Evolutionary conservation across 1,139 yeast species (phyloP), one percentile per base, ranked within the genome.

Genomic region (Blastobotrys illinoisensis): DNA sequence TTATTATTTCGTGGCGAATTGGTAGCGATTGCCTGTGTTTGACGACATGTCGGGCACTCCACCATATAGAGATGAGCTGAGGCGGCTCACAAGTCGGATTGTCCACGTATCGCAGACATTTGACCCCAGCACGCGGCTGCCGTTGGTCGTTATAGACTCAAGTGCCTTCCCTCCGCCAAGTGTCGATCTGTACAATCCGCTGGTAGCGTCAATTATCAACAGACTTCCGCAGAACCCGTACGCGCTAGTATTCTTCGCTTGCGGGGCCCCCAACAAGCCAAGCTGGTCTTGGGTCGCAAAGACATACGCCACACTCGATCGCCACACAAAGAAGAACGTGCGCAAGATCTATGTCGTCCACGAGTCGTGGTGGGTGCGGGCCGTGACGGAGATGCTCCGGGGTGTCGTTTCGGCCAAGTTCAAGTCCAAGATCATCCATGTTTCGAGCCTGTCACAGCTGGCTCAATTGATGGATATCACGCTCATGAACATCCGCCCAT

Each of bases 301-400:
- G 64, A 83, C 91, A 58, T 81, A 88, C 63, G 81, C 86, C 60
- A 73, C 79, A 62, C 78, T 93, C 48, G 83, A 91, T n/a, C 76
- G 78, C 18, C 77, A 78, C 13, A 75, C 79, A 53, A 79, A 80
- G 56, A 79, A 80, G 56, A 75, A 80, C 54, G 71, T 90, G 52
- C 74, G 74, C 53, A 85, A 82, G 63, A 75, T 89, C 2, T 86
- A 86, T 61, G 79, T 91, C 45, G 96, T 93, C 3, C 98, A 93
- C 69, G 97, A 91, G 64, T 86, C 88, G 53, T 90, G 97, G 93
- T 81, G 93, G 73, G 81, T 89, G 16, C 82, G 90, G 62, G 86
- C 96, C 0, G 79, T 90, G 43, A 80, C 88, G 19, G 93, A 88
- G 56, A 80, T 89, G 52, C 73, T 88, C 57, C 76, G 83, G 56